Evolutionary conservation across 2,329 filamentous ascomycete genomes (phyloP).

Genomic region (Aspergillus flavus): DNA sequence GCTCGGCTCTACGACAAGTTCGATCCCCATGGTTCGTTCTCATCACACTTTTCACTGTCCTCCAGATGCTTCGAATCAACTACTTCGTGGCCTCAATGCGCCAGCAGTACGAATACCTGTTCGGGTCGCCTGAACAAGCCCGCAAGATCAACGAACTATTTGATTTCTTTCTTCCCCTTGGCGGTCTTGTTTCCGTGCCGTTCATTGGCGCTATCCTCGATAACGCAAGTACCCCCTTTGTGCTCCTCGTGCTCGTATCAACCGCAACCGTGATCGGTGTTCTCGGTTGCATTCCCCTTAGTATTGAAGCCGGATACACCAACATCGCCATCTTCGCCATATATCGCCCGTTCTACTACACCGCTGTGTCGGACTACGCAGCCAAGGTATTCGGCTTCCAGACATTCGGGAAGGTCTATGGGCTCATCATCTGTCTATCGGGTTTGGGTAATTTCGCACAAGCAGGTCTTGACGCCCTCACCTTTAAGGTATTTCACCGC

Average conservation of each 20-base stretch:
- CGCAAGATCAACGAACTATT: slow-evolving; percentile 79
- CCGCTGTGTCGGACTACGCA: slow-evolving; percentile 81
- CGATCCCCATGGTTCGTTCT: slow-evolving; percentile 81
- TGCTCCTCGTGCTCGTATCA: slow-evolving; percentile 70
- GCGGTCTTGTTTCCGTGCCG: slow-evolving; percentile 81
- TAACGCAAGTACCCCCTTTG: slow-evolving; percentile 70
- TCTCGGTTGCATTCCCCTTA: slow-evolving; percentile 71
- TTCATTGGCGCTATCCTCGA: slow-evolving; percentile 84
- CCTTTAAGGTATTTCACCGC: slow-evolving; percentile 70
- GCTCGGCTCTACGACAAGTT: slow-evolving; percentile 72
- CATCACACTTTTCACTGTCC: slow-evolving; percentile 77
- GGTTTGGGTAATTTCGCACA: slow-evolving; percentile 84
- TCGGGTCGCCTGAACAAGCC: slow-evolving; percentile 64
- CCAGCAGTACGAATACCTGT: slow-evolving; percentile 76
- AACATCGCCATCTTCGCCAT: slow-evolving; percentile 80
- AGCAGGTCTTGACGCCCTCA: slow-evolving; percentile 75
- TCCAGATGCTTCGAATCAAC: slow-evolving; percentile 82
- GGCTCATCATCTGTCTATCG: slow-evolving; percentile 81
- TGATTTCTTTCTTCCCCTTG: slow-evolving; percentile 79
- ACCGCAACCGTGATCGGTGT: slow-evolving; percentile 75
- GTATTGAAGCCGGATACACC: slow-evolving; percentile 70
- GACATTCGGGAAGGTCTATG: slow-evolving; percentile 93
- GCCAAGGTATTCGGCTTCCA: slow-evolving; percentile 91
- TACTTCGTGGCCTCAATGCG: slow-evolving; percentile 89
- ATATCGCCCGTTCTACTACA: slow-evolving; percentile 87